Percentiles rank a stretch among this genome's conserved stretches.
phyloP scores from a whole-genome alignment of 2,329 filamentous ascomycete species.

The Claviceps pazoutovae region DNA sequence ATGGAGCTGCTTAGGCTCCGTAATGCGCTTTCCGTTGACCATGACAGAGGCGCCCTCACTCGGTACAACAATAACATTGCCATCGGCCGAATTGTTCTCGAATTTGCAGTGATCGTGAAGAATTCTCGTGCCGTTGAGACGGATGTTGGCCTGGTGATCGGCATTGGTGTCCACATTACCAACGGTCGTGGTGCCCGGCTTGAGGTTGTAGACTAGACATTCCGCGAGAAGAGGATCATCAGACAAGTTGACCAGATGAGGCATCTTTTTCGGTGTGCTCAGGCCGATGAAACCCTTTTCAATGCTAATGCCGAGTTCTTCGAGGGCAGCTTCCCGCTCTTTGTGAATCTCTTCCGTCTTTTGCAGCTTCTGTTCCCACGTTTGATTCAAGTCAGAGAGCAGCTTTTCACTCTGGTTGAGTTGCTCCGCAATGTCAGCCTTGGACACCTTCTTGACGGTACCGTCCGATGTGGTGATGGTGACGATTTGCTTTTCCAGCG shows the following conservation, averaged over 20 bases:
- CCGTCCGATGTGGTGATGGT: slow-evolving; percentile 83
- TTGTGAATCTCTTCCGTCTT: slow-evolving; percentile 98
- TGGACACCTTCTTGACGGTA: slow-evolving; percentile 84
- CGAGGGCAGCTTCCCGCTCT: slow-evolving; percentile 83
- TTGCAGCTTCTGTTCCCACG: slow-evolving; percentile 90
- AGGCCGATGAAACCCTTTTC: slow-evolving; percentile 95
- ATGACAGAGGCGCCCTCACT: slow-evolving; percentile 90
- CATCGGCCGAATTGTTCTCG: slow-evolving; percentile 65
- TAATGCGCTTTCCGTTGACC: slow-evolving; percentile 88
- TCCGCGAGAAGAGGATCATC: slow-evolving; percentile 86
- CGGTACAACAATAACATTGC: slow-evolving; percentile 81
- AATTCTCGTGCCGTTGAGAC: slow-evolving; percentile 86
- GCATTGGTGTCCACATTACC: slow-evolving; percentile 82
- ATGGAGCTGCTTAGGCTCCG: slow-evolving; percentile 71
- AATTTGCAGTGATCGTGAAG: slow-evolving; percentile 86
- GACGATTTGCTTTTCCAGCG: slow-evolving; percentile 89
- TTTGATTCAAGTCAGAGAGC: slow-evolving; percentile 90
- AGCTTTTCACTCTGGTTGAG: slow-evolving; percentile 93
- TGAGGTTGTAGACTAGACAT: slow-evolving; percentile 95
- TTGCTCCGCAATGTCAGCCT: slow-evolving; percentile 95
- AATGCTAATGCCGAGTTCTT: slow-evolving; percentile 96
- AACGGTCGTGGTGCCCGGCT: slow-evolving; percentile 85
- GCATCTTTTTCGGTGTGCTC: slow-evolving; percentile 97
- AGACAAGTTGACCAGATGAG: slow-evolving; percentile 95
- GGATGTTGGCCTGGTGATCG: slow-evolving; percentile 67